phyloP scores from a whole-genome alignment of 495 filamentous ascomycete genomes.

The Hypoxylon trugodes region DNA sequence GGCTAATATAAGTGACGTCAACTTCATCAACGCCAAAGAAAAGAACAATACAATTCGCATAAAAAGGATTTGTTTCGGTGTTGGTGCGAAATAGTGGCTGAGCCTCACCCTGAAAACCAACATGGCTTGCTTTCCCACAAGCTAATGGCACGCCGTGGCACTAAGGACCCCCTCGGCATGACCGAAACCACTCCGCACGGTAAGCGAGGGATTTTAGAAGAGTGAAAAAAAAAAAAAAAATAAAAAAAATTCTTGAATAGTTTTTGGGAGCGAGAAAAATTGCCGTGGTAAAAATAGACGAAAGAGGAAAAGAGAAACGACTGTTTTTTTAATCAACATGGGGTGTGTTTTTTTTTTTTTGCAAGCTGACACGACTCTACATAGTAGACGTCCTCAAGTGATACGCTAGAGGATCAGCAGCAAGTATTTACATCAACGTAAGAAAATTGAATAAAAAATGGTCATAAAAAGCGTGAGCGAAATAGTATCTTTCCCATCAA shows the following conservation, averaged over 20 bases:
- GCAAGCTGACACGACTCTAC: slow-evolving; percentile 25
- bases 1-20: slow-evolving; percentile 29
- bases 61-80: slow-evolving; percentile 24
- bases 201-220: slow-evolving; percentile 36
- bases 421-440: slow-evolving; percentile 24
- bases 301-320: slow-evolving; percentile 1
- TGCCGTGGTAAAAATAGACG: slow-evolving; percentile 1
- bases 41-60: slow-evolving; percentile 23
- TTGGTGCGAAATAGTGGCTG: slow-evolving; percentile 38
- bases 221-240: no score
- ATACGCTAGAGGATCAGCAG: slow-evolving; percentile 9
- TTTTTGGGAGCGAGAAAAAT: not conserved
- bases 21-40: slow-evolving; percentile 12
- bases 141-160: slow-evolving; percentile 26
- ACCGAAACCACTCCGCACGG: slow-evolving; percentile 34
- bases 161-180: slow-evolving; percentile 33
- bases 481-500: slow-evolving; percentile 23
- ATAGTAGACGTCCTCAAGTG: not conserved
- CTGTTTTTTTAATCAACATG: slow-evolving; percentile 8
- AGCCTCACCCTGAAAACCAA: slow-evolving; percentile 34
- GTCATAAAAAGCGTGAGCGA: slow-evolving; percentile 32
- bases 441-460: slow-evolving; percentile 22
- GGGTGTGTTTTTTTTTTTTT: slow-evolving; percentile 3
- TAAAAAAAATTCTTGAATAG: slow-evolving; percentile 8
- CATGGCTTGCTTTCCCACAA: slow-evolving; percentile 24